These are phyloP conservation scores for Rhizophora apiculata DNA, from an alignment of 345 rosid species.

Conservation along the genomic window DNA sequence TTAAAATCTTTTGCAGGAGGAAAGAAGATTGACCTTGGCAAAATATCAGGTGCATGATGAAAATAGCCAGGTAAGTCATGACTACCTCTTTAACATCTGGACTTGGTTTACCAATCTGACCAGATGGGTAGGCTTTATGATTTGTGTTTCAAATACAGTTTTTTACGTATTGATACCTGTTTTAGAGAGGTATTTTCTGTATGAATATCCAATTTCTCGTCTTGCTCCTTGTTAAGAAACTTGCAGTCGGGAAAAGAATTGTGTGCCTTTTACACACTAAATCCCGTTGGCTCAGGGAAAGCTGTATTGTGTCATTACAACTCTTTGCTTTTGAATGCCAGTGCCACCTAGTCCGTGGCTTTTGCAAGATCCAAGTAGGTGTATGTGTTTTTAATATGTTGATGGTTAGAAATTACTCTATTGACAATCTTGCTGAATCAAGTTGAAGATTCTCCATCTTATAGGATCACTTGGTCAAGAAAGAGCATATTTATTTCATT, in stretches of 20 bases:
- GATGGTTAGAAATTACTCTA: slow-evolving; percentile 35
- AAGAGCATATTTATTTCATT: slow-evolving; percentile 36
- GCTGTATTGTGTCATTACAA: slow-evolving; percentile 19
- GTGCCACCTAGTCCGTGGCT: slow-evolving; percentile 44
- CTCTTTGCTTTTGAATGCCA: slow-evolving; percentile 40
- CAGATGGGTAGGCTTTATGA: slow-evolving; percentile 66
- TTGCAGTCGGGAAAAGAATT: slow-evolving; percentile 19
- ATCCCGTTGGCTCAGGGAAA: slow-evolving; percentile 22
- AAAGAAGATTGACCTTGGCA: slow-evolving; percentile 82
- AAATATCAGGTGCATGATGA: slow-evolving; percentile 99
- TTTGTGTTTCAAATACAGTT: slow-evolving; percentile 55
- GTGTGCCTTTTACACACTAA: slow-evolving; percentile 10
- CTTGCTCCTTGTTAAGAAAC: slow-evolving; percentile 25
- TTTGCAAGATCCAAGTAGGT: slow-evolving; percentile 47
- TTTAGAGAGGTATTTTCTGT: slow-evolving; percentile 51
- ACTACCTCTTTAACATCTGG: slow-evolving; percentile 45
- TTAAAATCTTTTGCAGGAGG: slow-evolving; percentile 56
- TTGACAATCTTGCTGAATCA: slow-evolving; percentile 45
- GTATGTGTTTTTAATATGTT: slow-evolving; percentile 26
- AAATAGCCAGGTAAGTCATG: slow-evolving; percentile 99
- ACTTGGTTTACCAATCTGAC: slow-evolving; percentile 61
- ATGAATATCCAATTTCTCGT: slow-evolving; percentile 22
- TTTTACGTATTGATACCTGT: slow-evolving; percentile 44
- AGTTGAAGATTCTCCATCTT: slow-evolving; percentile 35
- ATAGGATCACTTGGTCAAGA: slow-evolving; percentile 36